Evolutionary conservation across 345 rosid species (phyloP), one percentile per base, ranked within the genome.

Genomic region (Zanthoxylum bungeanum): DNA sequence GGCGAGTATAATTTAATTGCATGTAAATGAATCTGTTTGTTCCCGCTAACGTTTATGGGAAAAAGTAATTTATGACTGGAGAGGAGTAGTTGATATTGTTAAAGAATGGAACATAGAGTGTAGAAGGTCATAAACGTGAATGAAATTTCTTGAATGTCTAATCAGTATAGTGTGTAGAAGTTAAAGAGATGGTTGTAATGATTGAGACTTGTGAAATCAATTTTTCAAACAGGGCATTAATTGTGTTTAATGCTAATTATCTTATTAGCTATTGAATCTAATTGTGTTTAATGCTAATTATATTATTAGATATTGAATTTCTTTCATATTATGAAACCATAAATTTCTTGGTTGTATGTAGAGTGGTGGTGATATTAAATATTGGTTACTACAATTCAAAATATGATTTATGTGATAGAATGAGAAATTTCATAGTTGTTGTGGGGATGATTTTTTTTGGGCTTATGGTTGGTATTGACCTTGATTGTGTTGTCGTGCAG

Each of bases 401-500:
- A 9, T 28, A 66, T 66, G 37, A 46, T 49, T 4, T 40, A 5
- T 47, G 14, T 9, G 19, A 44, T 12, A 3, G 46, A 21, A 4
- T 28, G 55, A 17, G 4, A 64, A 22, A 47, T 28, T 44, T 27
- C 16, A 3, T 19, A 33, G 57, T 66, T 56, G 3, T 37, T 56
- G 16, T 27, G 25, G 40, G 42, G 31, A 28, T 19, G 5, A 9
- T 69, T 12, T n/a, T n/a, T 66, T 14, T 21, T 16, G 19, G n/a
- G 17, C 12, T 16, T 51, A 9, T 11, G 19, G 49, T 34, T 0
- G 11, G 9, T 65, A 40, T 56, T 46, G 10, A 31, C 3, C 9
- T 36, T 28, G 42, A 17, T 60, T 27, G 7, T 58, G 9, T 25
- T 68, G 27, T 68, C 67, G 31, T 57, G 51, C 76, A 94, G 98